Percentiles rank a stretch among this genome's conserved stretches.
Conservation (phyloP, 345 rosid genomes). For the Bruguiera sexangula region DNA sequence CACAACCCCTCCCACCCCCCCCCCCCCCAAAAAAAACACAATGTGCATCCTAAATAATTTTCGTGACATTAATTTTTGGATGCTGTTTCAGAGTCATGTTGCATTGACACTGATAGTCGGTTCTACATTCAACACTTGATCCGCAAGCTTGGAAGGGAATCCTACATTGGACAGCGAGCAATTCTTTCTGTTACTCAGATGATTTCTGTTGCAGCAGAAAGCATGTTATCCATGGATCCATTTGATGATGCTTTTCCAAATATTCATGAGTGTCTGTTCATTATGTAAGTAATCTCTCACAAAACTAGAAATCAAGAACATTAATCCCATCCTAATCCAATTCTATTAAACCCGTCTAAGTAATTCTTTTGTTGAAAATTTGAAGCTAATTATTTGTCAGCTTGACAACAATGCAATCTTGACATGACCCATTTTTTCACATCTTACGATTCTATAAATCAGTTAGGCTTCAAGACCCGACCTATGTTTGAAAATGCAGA, state of each 20-base stretch:
- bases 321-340: background rate
- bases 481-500: background rate
- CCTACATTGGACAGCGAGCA: constrained; percentile 72
- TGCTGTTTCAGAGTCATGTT: constrained; percentile 36
- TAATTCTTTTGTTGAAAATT: background rate
- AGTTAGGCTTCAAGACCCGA: background rate
- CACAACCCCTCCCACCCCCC: too few relatives aligned
- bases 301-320: constrained; percentile 4
- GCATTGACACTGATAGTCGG: constrained; percentile 38
- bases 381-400: constrained; percentile 4
- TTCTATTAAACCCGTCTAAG: background rate
- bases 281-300: constrained; percentile 47
- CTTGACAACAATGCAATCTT: background rate
- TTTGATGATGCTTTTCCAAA: constrained; percentile 64
- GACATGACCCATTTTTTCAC: background rate
- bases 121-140: constrained; percentile 71
- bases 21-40: too few relatives aligned
- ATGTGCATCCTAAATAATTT: too few relatives aligned
- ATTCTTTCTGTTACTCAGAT: constrained; percentile 61
- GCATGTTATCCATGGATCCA: constrained; percentile 66
- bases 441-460: background rate
- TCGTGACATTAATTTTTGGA: too few relatives aligned
- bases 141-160: constrained; percentile 66
- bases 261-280: constrained; percentile 61
- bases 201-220: constrained; percentile 59